A percentile compares a stretch with the other conserved stretches of the same genome.
phyloP scores from a whole-genome alignment of 2,329 filamentous ascomycete species.

The Camptophora hylomeconis region DNA sequence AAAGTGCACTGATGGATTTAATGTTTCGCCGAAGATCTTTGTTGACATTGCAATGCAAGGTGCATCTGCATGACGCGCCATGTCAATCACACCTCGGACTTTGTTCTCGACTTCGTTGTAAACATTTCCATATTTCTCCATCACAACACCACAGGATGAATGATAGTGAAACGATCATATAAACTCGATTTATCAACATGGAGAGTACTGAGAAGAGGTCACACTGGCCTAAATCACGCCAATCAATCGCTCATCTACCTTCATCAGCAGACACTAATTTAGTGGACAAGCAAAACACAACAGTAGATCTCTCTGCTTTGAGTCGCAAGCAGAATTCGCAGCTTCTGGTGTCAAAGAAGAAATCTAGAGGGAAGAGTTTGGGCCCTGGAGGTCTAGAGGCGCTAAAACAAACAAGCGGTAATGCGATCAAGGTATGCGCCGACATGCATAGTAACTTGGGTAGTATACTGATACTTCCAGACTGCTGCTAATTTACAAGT shows the following conservation, averaged over 20 bases:
- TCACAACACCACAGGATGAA: too few species aligned
- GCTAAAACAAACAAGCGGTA: constrained; percentile 60
- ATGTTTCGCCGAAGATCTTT: too few species aligned
- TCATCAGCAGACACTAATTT: constrained; percentile 34
- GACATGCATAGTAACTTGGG: constrained; percentile 5
- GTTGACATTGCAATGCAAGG: too few species aligned
- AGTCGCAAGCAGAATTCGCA: constrained; percentile 24
- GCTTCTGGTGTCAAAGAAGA: constrained; percentile 39
- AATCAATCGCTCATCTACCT: constrained; percentile 56
- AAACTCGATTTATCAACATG: too few species aligned
- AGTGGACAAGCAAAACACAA: constrained; percentile 73
- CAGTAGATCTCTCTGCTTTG: constrained; percentile 46
- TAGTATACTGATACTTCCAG: constrained; percentile 19
- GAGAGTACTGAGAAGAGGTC: constrained; percentile 1
- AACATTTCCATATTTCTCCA: too few species aligned
- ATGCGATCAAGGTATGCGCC: constrained; percentile 59
- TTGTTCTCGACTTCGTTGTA: too few species aligned
- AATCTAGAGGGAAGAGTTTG: constrained; percentile 88
- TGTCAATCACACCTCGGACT: too few species aligned
- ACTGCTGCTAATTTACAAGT: constrained; percentile 29
- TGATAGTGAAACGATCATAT: too few species aligned
- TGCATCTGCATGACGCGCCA: too few species aligned
- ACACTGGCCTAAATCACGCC: constrained; percentile 37
- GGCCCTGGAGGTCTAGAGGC: constrained; percentile 82
- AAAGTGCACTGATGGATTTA: too few species aligned